Evolutionary conservation across 768 basidiomycete genomes (phyloP).

Genomic region (Boletus huronensis): DNA sequence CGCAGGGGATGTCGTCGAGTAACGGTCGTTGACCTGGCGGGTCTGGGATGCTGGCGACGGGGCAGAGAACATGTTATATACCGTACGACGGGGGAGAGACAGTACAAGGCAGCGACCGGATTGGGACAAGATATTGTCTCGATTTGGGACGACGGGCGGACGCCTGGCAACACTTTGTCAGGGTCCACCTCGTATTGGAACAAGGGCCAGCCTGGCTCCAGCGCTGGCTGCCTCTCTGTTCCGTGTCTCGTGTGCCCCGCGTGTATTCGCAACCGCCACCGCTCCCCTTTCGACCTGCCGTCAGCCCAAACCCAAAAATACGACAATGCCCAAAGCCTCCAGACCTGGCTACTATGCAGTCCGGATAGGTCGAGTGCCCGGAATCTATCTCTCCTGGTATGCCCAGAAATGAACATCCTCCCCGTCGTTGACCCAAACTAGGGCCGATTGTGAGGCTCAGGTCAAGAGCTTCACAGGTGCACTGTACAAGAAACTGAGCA

Average conservation of each 20-base stretch:
- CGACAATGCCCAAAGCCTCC: conserved; percentile 35
- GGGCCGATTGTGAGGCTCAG: conserved; percentile 71
- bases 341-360: conserved; percentile 73
- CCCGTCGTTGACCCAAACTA: conserved; percentile 31
- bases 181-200: conserved; percentile 10
- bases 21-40: conserved; percentile 4
- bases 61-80: conserved; percentile 28
- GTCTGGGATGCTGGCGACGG: conserved; percentile 7
- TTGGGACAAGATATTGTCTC: conserved; percentile 19
- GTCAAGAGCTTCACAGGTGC: conserved; percentile 62
- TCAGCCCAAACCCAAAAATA: not conserved
- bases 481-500: conserved; percentile 64
- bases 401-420: conserved; percentile 30
- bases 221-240: not conserved
- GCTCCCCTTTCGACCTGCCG: not conserved
- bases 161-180: conserved; percentile 7
- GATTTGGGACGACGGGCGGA: conserved; percentile 11
- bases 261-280: no score
- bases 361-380: conserved; percentile 54
- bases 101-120: conserved; percentile 29
- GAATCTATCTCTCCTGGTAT: conserved; percentile 73
- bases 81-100: not conserved
- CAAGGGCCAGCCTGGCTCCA: conserved; percentile 7
- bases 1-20: conserved; percentile 7
- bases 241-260: not conserved